Evolutionary conservation across 2,329 filamentous ascomycete species (phyloP).

Genomic region (Aspergillus sclerotialis): DNA sequence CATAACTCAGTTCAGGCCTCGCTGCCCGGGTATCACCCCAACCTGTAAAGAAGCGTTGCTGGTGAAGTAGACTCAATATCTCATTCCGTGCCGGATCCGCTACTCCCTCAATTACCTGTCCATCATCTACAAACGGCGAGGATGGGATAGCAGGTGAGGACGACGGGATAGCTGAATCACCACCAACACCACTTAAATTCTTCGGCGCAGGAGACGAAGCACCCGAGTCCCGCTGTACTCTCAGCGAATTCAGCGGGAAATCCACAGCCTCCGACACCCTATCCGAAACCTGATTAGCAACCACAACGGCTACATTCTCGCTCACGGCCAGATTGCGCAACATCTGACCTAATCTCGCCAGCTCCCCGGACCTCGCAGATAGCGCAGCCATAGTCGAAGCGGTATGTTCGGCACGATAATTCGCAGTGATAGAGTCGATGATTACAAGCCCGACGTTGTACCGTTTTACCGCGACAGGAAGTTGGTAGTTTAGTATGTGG

Average conservation of each 20-base stretch:
- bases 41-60: constrained; percentile 91
- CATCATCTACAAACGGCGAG: constrained; percentile 20
- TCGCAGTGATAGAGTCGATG: constrained; percentile 87
- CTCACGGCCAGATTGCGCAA: constrained; percentile 68
- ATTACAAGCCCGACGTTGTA: constrained; percentile 75
- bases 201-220: not conserved
- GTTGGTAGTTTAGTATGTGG: constrained; percentile 86
- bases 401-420: constrained; percentile 77
- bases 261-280: constrained; percentile 53
- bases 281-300: constrained; percentile 93
- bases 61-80: constrained; percentile 71
- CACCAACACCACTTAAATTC: not conserved
- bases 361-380: constrained; percentile 67
- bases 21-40: constrained; percentile 68
- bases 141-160: constrained; percentile 22
- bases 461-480: constrained; percentile 73
- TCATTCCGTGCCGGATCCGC: constrained; percentile 34
- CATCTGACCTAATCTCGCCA: constrained; percentile 66
- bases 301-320: constrained; percentile 74
- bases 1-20: constrained; percentile 10
- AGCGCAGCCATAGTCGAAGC: constrained; percentile 46
- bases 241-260: constrained; percentile 1
- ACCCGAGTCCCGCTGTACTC: not conserved
- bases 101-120: constrained; percentile 29
- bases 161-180: constrained; percentile 15